Evolutionary conservation across 1,284 basidiomycete species (phyloP), one percentile per base, ranked within the genome.

Genomic region (Cryptococcus sp.): DNA sequence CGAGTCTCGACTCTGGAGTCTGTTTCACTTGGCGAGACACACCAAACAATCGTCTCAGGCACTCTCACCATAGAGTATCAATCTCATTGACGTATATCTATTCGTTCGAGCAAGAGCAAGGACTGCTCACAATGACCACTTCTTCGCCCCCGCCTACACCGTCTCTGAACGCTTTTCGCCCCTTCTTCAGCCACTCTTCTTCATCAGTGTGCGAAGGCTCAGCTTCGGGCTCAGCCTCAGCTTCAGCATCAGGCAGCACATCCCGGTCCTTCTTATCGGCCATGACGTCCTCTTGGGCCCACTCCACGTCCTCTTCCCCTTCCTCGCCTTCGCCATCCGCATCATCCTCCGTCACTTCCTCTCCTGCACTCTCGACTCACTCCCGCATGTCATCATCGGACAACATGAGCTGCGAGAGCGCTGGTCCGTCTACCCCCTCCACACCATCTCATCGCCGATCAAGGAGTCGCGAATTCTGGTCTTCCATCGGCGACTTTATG

Each of bases 381-480:
- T 42, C 52, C 10, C 30, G 30, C 30, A 3, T 5, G 2, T 35
- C 30, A 35, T 47, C 52, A 19, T 50, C 49, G 30, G 35, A 25
- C 23, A 35, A 8, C 30, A 50, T 50, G 49, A 50, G 49, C 35
- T 50, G 6, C n/a, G 25, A 23, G 10, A 50, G 42, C 16, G n/a
- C 49, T n/a, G 38, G 25, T 10, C 35, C 49, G 11, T 43, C 51
- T 41, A 41, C 39, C 5, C 40, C 51, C 22, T 5, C 43, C 4
- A 22, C 51, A 11, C 25, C 27, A 15, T 30, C 19, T 30, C 51
- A 52, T 25, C 38, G 51, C 16, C 51, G 51, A 42, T 42, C 40
- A 3, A 35, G 51, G 7, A 41, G 38, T 42, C n/a, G 51, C 1
- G 51, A 52, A 11, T 42, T 52, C 11, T 52, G 51, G 51, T 25